Evolutionary conservation across 257 asterid genomes (phyloP), one percentile per base, ranked within the genome.

Genomic region (Rubia yunnanensis): DNA sequence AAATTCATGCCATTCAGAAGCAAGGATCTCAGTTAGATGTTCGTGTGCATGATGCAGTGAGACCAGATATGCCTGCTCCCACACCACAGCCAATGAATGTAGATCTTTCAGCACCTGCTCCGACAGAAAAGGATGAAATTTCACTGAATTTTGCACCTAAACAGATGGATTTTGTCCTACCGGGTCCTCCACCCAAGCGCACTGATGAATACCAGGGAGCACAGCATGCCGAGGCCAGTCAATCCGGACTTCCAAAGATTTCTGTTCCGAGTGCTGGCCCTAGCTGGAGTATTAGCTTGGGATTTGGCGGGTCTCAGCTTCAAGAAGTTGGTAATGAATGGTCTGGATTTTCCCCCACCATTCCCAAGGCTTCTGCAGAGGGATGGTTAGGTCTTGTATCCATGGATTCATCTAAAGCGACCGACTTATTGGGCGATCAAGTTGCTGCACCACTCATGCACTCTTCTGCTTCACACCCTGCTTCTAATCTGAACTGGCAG

Each of bases 261-360:
- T 70, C 88, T 15, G 27, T 72, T 68, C 78, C 73, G 30, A 83
- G 76, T 76, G 65, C 86, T 7, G 83, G 81, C 50, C 81, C 77
- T 36, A 75, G 72, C 75, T 84, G 88, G 91, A 77, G 68, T 39
- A 53, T 89, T 52, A 65, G 63, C 67, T 71, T 76, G 13, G 87
- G 64, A 23, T 79, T 77, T 63, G 78, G 78, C 32, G 80, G 77
- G 54, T 71, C 75, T 28, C 91, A 81, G 70, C 75, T 85, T 41
- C 83, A 82, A 11, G 88, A 78, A 65, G 79, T 80, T 56, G 82
- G 77, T 64, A 69, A 71, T 71, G 80, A 67, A 66, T 72, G 83
- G 79, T 74, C 71, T 52, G 66, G 74, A 63, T 61, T 65, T 67
- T 35, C 80, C 53, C 57, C 80, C 61, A 20, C 73, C 22, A 69